phyloP scores from a whole-genome alignment of 2,329 filamentous ascomycete genomes.

The Fusarium illudens region DNA sequence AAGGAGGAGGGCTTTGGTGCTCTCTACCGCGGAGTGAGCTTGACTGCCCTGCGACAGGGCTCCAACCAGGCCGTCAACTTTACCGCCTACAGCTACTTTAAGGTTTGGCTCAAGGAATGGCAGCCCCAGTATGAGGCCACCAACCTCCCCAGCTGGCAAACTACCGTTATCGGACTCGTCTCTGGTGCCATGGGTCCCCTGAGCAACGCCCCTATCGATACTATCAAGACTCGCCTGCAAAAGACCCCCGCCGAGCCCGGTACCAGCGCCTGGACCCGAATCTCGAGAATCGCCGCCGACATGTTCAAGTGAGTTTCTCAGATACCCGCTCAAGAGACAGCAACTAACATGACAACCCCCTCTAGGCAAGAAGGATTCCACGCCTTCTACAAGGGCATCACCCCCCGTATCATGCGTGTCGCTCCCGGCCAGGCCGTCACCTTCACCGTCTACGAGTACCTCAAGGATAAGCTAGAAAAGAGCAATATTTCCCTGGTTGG shows the following conservation, averaged over 20 bases:
- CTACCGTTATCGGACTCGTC: slow-evolving; percentile 87
- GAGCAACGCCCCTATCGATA: slow-evolving; percentile 97
- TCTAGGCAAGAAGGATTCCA: slow-evolving; percentile 85
- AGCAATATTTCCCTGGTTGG: slow-evolving; percentile 68
- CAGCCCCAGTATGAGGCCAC: slow-evolving; percentile 73
- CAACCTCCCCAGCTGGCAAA: slow-evolving; percentile 86
- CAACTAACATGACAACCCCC: slow-evolving; percentile 8
- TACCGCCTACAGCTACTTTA: slow-evolving; percentile 95
- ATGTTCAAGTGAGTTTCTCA: slow-evolving; percentile 75
- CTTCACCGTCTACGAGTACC: slow-evolving; percentile 79
- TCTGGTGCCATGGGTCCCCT: slow-evolving; percentile 95
- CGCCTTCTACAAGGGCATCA: slow-evolving; percentile 99
- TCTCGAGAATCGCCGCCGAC: slow-evolving; percentile 78
- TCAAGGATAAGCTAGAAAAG: slow-evolving; percentile 76
- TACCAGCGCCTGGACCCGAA: slow-evolving; percentile 81
- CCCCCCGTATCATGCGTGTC: slow-evolving; percentile 95
- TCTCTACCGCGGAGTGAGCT: slow-evolving; percentile 89
- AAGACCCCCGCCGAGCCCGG: slow-evolving; percentile 85
- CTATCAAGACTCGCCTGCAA: slow-evolving; percentile 96
- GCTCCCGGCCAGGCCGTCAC: slow-evolving; percentile 90
- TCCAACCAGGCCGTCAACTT: slow-evolving; percentile 99
- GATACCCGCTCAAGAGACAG: accelerated
- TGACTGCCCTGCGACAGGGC: slow-evolving; percentile 93
- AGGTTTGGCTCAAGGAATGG: slow-evolving; percentile 75
- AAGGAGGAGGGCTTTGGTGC: slow-evolving; percentile 89